These are phyloP conservation scores for Nicotiana attenuata DNA, from an alignment of 257 asterid species.

Conservation along the genomic window DNA sequence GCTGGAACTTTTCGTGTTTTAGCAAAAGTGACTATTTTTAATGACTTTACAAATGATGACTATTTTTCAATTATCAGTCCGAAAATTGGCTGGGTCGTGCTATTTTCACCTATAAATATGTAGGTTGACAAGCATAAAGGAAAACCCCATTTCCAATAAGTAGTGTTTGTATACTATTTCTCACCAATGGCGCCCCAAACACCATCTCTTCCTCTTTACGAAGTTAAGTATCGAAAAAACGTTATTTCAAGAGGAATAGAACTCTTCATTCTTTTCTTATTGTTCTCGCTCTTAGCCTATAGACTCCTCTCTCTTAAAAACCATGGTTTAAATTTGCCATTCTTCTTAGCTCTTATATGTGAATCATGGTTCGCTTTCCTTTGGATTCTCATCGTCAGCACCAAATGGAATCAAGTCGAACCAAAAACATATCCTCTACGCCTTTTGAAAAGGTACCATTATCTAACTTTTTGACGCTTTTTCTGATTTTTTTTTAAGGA, in stretches of 20 bases:
- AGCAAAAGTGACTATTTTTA: too few species aligned
- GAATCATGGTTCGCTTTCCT: conserved; percentile 38
- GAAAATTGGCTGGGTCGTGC: too few species aligned
- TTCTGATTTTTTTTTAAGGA: neutral
- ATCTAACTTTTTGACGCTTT: neutral
- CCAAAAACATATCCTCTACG: conserved; percentile 19
- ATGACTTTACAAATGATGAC: fast-evolving
- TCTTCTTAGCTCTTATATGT: conserved; percentile 22
- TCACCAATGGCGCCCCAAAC: conserved; percentile 18
- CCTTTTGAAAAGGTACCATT: conserved; percentile 20
- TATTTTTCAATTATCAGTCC: fast-evolving
- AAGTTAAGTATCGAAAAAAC: conserved; percentile 13
- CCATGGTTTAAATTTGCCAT: conserved; percentile 20
- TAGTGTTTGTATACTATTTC: neutral
- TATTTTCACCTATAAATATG: neutral
- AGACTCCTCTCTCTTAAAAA: conserved; percentile 12
- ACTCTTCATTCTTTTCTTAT: conserved; percentile 27
- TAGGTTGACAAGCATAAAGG: neutral
- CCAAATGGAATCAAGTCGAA: conserved; percentile 27
- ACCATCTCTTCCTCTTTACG: conserved; percentile 18
- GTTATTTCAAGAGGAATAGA: conserved; percentile 19
- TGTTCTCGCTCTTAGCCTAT: conserved; percentile 22
- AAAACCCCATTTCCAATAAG: neutral
- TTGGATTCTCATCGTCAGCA: conserved; percentile 27
- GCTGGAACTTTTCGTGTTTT: too few species aligned